phyloP scores from a whole-genome alignment of 2,329 filamentous ascomycete species.

The Microthyrium microscopicum region DNA sequence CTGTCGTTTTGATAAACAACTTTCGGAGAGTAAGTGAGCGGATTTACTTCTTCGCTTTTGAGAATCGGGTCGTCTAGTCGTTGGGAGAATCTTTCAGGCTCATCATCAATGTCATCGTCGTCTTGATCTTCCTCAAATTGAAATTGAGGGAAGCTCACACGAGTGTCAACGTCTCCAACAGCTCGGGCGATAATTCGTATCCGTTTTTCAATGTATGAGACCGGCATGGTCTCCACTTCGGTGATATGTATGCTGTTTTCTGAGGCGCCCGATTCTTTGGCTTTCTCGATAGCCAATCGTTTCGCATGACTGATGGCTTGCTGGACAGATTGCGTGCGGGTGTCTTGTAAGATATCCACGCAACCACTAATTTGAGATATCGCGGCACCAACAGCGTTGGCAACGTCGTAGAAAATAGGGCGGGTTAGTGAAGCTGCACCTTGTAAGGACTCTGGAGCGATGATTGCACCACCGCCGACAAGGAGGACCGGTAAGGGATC shows the following conservation, averaged over 20 bases:
- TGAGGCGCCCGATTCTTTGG: constrained; percentile 29
- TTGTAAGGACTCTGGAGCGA: constrained; percentile 37
- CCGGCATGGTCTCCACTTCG: constrained; percentile 37
- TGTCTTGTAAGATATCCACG: constrained; percentile 22
- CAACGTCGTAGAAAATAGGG: constrained; percentile 40
- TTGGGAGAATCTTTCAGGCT: constrained; percentile 8
- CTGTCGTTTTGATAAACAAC: constrained; percentile 14
- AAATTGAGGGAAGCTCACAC: constrained; percentile 9
- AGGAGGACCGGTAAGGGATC: constrained; percentile 43
- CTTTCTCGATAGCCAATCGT: constrained; percentile 26
- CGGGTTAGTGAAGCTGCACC: constrained; percentile 41
- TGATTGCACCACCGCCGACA: constrained; percentile 45
- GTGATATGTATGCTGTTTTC: constrained; percentile 29
- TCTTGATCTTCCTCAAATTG: constrained; percentile 2
- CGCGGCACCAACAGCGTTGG: constrained; percentile 42
- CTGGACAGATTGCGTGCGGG: constrained; percentile 17
- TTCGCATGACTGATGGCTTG: constrained; percentile 9
- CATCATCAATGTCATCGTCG: constrained; percentile 7
- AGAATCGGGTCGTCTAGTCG: constrained; percentile 1
- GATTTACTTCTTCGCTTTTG: constrained; percentile 12
- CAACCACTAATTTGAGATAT: constrained; percentile 9
- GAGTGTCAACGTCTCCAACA: constrained; percentile 31
- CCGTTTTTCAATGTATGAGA: constrained; percentile 38
- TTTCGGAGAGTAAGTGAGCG: constrained; percentile 23
- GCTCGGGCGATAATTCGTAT: constrained; percentile 36